phyloP scores from a whole-genome alignment of 768 basidiomycete species.

The Phlebiopsis gigantea region DNA sequence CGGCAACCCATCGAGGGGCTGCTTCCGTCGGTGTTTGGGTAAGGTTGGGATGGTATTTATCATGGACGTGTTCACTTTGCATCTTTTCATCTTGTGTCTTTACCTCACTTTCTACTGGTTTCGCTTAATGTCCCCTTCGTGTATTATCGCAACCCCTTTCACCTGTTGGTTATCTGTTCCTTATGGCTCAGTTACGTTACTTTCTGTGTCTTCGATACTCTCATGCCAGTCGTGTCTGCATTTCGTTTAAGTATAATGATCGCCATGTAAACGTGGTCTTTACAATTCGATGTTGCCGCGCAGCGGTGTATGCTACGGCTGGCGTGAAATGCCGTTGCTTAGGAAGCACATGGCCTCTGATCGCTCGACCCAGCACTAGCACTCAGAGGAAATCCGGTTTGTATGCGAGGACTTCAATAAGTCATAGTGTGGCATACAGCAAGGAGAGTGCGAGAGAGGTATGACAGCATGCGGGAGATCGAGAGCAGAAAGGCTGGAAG shows the following conservation, averaged over 20 bases:
- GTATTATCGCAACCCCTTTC: slow-evolving; percentile 2
- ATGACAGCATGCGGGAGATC: slow-evolving; percentile 2
- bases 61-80: slow-evolving; percentile 1
- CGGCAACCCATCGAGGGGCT: not conserved
- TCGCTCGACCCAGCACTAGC: not conserved
- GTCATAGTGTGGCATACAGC: not conserved
- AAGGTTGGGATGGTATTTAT: not conserved
- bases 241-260: slow-evolving; percentile 19
- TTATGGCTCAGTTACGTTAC: not conserved
- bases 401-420: not conserved
- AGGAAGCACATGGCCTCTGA: too few relatives aligned
- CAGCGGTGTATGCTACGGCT: not conserved
- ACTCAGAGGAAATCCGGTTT: not conserved
- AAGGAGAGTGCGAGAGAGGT: not conserved
- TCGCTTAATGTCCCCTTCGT: not conserved
- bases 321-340: not conserved
- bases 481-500: slow-evolving; percentile 1
- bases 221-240: not conserved
- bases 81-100: slow-evolving; percentile 6
- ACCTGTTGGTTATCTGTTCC: not conserved
- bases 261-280: slow-evolving; percentile 17
- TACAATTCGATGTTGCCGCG: not conserved
- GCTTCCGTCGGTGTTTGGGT: not conserved
- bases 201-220: not conserved
- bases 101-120: slow-evolving; percentile 1